Percentiles rank a stretch among this genome's conserved stretches.
These are phyloP conservation scores for Tanacetum coccineum DNA, from an alignment of 129 eudicot species.

Conservation along the genomic window DNA sequence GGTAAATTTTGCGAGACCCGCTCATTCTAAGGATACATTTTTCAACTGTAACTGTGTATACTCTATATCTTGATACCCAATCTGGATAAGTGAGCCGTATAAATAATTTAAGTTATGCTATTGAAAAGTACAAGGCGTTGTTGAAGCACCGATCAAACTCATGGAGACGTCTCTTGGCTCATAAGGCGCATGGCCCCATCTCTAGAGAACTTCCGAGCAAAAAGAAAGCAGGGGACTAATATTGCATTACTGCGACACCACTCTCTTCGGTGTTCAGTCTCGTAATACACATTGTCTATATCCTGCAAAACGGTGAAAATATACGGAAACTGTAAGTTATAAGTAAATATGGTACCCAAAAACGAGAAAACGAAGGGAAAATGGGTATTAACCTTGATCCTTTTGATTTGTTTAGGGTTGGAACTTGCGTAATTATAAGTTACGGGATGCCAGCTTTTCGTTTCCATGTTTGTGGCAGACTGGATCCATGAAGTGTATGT, in stretches of 20 bases:
- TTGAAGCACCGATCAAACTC: not conserved
- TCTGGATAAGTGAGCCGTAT: not conserved
- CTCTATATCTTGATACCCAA: conserved; percentile 9
- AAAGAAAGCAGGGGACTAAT: conserved; percentile 64
- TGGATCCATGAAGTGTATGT: conserved; percentile 89
- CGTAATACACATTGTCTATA: conserved; percentile 76
- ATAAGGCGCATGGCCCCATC: conserved; percentile 98
- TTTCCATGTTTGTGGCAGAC: conserved; percentile 58
- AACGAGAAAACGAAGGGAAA: not conserved
- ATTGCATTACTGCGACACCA: conserved; percentile 82
- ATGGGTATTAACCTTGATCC: conserved; percentile 51
- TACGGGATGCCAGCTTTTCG: conserved; percentile 81
- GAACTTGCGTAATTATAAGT: conserved; percentile 73
- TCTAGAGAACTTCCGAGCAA: conserved; percentile 85
- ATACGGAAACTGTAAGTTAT: not conserved
- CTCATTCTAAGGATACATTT: not conserved
- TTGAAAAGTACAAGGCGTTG: not conserved
- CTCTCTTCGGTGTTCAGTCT: conserved; percentile 83
- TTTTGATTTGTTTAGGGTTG: conserved; percentile 58
- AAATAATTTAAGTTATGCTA: not conserved
- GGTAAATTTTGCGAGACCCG: not conserved
- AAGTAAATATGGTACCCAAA: not conserved
- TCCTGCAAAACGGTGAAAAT: conserved; percentile 43
- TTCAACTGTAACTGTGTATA: conserved; percentile 6
- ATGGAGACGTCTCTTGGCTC: conserved; percentile 47